A percentile compares a stretch with the other conserved stretches of the same genome.
These are phyloP conservation scores for Apophysomyces ossiformis DNA, from an alignment of 371 early-diverging fungal genomes.

Conservation along the genomic window DNA sequence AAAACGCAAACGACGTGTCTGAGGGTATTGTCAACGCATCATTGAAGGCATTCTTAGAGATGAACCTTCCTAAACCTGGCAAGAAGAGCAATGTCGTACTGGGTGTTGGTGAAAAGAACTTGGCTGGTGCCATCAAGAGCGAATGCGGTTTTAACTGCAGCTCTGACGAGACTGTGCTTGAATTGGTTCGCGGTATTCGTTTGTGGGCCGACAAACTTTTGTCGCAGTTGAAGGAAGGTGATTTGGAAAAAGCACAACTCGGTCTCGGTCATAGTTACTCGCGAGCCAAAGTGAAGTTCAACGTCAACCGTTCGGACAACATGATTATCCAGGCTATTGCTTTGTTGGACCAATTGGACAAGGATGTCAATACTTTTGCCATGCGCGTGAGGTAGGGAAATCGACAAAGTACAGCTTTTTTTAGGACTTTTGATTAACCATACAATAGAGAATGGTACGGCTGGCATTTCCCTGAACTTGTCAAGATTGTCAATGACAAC, in stretches of 20 bases:
- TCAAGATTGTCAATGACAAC: slow-evolving; percentile 94
- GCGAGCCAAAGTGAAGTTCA: slow-evolving; percentile 98
- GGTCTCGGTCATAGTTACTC: slow-evolving; percentile 98
- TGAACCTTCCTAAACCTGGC: slow-evolving; percentile 86
- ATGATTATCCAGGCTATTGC: slow-evolving; percentile 94
- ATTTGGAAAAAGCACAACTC: slow-evolving; percentile 91
- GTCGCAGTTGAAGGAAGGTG: slow-evolving; percentile 87
- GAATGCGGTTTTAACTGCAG: slow-evolving; percentile 80
- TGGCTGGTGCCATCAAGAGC: slow-evolving; percentile 89
- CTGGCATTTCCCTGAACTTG: slow-evolving; percentile 99
- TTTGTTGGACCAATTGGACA: slow-evolving; percentile 91
- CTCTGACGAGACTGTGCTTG: slow-evolving; percentile 81
- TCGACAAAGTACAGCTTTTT: slow-evolving; percentile 26
- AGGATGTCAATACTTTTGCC: slow-evolving; percentile 93
- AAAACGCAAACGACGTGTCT: slow-evolving; percentile 96
- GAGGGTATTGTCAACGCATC: slow-evolving; percentile 90
- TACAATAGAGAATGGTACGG: slow-evolving; percentile 93
- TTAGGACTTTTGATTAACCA: slow-evolving; percentile 12
- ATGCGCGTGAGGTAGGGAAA: slow-evolving; percentile 71
- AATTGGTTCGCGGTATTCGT: slow-evolving; percentile 93
- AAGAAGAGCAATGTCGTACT: slow-evolving; percentile 77
- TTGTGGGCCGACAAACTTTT: slow-evolving; percentile 90
- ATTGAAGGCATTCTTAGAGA: slow-evolving; percentile 91
- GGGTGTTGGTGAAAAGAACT: slow-evolving; percentile 94
- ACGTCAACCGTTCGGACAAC: slow-evolving; percentile 92